Percentiles rank a stretch among this genome's conserved stretches.
phyloP scores from a whole-genome alignment of 179 eudicot species.

The Sideroxylon spinosum region DNA sequence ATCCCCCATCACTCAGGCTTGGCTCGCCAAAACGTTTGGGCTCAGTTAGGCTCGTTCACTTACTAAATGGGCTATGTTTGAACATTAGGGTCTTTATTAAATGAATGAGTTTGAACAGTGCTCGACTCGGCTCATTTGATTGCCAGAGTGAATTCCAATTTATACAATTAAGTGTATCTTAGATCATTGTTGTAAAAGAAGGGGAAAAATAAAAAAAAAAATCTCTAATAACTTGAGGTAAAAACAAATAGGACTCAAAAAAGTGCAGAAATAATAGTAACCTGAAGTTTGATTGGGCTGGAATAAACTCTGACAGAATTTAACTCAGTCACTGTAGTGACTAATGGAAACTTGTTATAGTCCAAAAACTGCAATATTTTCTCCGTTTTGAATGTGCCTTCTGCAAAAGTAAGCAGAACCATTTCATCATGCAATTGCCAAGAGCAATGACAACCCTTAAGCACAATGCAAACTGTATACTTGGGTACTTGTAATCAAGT shows the following conservation, averaged over 20 bases:
- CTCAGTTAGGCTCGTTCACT: too few species aligned
- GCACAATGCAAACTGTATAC: not conserved
- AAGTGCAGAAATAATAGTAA: conserved; percentile 22
- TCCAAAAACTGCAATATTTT: conserved; percentile 66
- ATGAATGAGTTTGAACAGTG: too few species aligned
- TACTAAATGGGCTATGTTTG: too few species aligned
- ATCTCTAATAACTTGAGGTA: not conserved
- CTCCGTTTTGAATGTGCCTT: conserved; percentile 41
- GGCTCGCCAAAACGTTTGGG: too few species aligned
- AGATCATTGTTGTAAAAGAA: not conserved
- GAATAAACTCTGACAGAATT: conserved; percentile 64
- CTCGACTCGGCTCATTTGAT: not conserved
- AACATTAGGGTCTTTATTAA: too few species aligned
- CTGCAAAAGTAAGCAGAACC: conserved; percentile 40
- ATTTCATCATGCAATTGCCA: not conserved
- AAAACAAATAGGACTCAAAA: not conserved
- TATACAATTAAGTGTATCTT: not conserved
- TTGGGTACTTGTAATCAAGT: not conserved
- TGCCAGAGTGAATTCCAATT: not conserved
- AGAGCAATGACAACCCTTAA: not conserved
- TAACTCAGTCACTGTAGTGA: conserved; percentile 61
- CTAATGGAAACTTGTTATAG: conserved; percentile 71
- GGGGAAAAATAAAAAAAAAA: not conserved
- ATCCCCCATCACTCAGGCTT: too few species aligned
- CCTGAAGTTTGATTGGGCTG: conserved; percentile 67